Conservation (phyloP, 257 asterid species). For the Ajuga chamaepitys region DNA sequence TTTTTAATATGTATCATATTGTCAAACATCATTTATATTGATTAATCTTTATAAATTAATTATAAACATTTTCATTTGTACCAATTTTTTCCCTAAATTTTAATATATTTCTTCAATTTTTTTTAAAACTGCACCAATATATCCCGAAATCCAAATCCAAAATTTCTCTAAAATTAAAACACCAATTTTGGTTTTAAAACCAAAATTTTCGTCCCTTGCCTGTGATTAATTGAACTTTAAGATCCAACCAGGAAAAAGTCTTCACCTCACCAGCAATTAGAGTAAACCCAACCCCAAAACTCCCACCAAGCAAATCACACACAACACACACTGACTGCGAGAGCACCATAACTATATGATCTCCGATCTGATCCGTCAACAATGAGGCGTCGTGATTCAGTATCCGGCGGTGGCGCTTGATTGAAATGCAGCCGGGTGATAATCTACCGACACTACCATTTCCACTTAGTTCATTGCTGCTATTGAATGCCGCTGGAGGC, state of each 20-base stretch:
- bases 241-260: constrained; percentile 27
- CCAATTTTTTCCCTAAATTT: too few species aligned
- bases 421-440: constrained; percentile 85
- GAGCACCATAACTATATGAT: constrained; percentile 7
- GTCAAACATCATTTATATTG: too few species aligned
- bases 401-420: constrained; percentile 32
- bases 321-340: constrained; percentile 13
- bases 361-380: constrained; percentile 44
- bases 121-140: too few species aligned
- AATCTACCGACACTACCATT: constrained; percentile 55
- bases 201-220: too few species aligned
- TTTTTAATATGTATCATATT: too few species aligned
- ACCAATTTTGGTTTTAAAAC: too few species aligned
- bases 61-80: too few species aligned
- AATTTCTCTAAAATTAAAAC: too few species aligned
- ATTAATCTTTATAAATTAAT: too few species aligned
- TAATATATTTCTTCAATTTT: too few species aligned
- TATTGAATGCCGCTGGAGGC: constrained; percentile 60
- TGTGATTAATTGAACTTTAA: not conserved
- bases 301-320: constrained; percentile 16
- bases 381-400: constrained; percentile 31
- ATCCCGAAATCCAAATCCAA: too few species aligned
- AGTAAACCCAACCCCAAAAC: constrained; percentile 27
- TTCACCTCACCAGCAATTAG: constrained; percentile 16
- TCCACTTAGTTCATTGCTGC: constrained; percentile 65